Conservation (phyloP, 225 moss, liverwort and hornwort genomes). For the Pseudisothecium myosuroides region DNA sequence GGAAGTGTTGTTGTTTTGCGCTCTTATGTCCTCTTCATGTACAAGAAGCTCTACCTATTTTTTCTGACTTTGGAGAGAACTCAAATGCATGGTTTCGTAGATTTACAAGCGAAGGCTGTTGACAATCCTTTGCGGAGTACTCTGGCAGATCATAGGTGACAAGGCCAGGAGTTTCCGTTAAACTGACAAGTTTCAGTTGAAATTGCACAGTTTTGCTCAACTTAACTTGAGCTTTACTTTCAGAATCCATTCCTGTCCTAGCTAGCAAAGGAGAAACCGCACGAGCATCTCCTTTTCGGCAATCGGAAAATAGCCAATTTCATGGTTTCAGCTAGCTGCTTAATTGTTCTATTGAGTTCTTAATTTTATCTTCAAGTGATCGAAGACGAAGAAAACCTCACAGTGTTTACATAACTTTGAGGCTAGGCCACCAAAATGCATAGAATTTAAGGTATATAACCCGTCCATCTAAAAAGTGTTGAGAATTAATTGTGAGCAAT, state of each 20-base stretch:
- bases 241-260: neutral
- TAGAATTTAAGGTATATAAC: neutral
- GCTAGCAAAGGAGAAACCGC: neutral
- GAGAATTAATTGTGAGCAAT: neutral
- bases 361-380: neutral
- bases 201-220: neutral
- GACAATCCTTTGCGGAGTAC: neutral
- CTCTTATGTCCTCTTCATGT: neutral
- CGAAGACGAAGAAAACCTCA: neutral
- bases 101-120: neutral
- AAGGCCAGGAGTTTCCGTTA: neutral
- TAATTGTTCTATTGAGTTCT: neutral
- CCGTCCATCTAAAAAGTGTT: too few species aligned
- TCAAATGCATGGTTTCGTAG: neutral
- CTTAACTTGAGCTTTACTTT: neutral
- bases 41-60: neutral
- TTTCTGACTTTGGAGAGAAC: neutral
- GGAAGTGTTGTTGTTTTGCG: neutral
- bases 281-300: neutral
- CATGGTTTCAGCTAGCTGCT: neutral
- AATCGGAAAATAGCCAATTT: neutral
- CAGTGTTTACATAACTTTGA: neutral
- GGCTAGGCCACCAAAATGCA: neutral
- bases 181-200: too few species aligned
- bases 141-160: neutral